A percentile compares a stretch with the other conserved stretches of the same genome.
Evolutionary conservation across 2,329 filamentous ascomycete species (phyloP).

Genomic region (Scedosporium dehoogii): DNA sequence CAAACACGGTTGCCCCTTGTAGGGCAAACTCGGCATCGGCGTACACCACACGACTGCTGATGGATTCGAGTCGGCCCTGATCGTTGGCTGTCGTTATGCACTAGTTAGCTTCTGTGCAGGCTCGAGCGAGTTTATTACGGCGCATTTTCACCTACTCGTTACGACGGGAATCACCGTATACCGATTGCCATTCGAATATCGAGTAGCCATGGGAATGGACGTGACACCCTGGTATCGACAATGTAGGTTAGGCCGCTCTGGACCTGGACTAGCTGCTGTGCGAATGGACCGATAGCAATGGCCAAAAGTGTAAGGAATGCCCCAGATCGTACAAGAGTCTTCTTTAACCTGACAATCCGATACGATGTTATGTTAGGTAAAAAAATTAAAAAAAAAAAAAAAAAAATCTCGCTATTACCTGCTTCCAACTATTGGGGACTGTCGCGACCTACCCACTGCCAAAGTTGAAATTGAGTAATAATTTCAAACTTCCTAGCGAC

Average conservation of each 20-base stretch:
- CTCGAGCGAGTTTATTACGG: no score
- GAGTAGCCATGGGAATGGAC: neutral
- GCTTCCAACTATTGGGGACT: no score
- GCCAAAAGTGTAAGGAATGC: slow-evolving; percentile 11
- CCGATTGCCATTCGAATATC: neutral
- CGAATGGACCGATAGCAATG: slow-evolving; percentile 11
- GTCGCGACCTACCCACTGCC: neutral
- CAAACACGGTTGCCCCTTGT: slow-evolving; percentile 9
- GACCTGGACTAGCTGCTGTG: slow-evolving; percentile 11
- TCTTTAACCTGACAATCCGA: neutral
- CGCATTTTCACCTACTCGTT: neutral
- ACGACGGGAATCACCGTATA: neutral
- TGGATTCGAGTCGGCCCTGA: neutral
- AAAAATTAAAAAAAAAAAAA: neutral
- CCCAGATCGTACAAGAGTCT: slow-evolving; percentile 8
- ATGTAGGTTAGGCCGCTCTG: neutral
- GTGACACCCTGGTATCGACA: neutral
- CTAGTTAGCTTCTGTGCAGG: no score
- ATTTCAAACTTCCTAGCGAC: slow-evolving; percentile 9
- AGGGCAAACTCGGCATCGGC: slow-evolving; percentile 9
- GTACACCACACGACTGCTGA: neutral
- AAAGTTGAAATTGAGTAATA: neutral
- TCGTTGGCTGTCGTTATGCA: neutral
- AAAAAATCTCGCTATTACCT: neutral
- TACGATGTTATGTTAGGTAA: neutral